Conservation (phyloP, 1,284 basidiomycete species). For the Sphaerobolus stellatus region DNA sequence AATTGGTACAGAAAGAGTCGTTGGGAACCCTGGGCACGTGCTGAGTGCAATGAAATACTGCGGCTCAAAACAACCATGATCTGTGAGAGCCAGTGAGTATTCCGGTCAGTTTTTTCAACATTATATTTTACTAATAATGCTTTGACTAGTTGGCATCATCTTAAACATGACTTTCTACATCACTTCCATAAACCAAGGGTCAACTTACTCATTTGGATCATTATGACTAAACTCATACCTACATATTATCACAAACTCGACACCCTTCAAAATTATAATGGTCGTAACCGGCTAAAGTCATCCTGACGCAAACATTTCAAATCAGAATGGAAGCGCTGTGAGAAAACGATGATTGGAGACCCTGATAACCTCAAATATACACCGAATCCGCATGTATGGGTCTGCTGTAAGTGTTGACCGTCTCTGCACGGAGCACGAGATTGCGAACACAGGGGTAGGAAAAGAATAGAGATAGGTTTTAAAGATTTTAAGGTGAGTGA, state of each 20-base stretch:
- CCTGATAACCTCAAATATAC: no score
- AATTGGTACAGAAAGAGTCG: constrained; percentile 26
- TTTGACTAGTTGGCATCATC: constrained; percentile 27
- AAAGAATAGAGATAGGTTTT: no score
- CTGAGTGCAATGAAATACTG: constrained; percentile 18
- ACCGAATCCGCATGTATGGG: no score
- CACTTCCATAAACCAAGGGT: constrained; percentile 31
- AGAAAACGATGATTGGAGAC: constrained; percentile 22
- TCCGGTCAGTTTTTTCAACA: not conserved
- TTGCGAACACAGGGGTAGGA: no score
- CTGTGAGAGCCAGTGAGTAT: constrained; percentile 5
- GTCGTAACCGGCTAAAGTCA: constrained; percentile 26
- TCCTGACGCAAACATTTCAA: constrained; percentile 35
- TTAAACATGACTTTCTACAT: constrained; percentile 34
- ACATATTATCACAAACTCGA: constrained; percentile 31
- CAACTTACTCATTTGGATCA: constrained; percentile 32
- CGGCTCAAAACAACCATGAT: constrained; percentile 20
- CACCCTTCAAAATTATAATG: constrained; percentile 20
- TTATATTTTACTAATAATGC: not conserved
- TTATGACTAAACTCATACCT: constrained; percentile 31
- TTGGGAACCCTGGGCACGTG: constrained; percentile 31
- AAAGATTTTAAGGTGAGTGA: no score
- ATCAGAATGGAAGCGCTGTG: constrained; percentile 23
- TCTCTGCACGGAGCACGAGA: no score
- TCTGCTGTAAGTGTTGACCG: no score